Conservation (phyloP, 2,329 filamentous ascomycete species). For the Cryphonectria radicalis region DNA sequence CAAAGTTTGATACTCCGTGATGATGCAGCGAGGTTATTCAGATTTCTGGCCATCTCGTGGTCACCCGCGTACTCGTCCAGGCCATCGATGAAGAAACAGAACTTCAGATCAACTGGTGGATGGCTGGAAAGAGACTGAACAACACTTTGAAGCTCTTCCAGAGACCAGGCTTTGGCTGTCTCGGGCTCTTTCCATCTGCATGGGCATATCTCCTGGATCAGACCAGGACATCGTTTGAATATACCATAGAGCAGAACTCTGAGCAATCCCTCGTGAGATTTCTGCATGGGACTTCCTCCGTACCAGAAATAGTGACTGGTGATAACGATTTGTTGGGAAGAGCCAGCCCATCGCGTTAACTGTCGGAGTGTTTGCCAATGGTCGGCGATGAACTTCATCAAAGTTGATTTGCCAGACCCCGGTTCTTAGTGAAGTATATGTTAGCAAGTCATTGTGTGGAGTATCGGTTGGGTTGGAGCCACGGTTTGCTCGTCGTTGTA, state of each 20-base stretch:
- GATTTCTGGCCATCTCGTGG: not conserved
- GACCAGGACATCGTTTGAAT: constrained; percentile 12
- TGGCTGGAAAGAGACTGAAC: not conserved
- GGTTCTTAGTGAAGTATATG: not conserved
- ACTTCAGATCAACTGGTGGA: not conserved
- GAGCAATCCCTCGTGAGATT: constrained; percentile 18
- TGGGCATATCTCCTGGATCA: not conserved
- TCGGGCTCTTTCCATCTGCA: not conserved
- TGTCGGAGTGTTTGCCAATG: not conserved
- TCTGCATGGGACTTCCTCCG: constrained; percentile 19
- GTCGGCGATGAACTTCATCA: not conserved
- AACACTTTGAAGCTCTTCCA: constrained; percentile 3
- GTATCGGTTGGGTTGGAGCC: not conserved
- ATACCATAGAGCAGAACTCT: constrained; percentile 16
- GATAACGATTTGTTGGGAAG: not conserved
- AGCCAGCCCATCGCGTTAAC: not conserved
- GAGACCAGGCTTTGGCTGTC: not conserved
- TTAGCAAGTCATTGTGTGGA: not conserved
- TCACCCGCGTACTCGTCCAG: constrained; percentile 22
- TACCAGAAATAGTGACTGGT: constrained; percentile 24
- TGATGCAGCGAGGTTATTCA: not conserved
- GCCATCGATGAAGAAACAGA: constrained; percentile 15
- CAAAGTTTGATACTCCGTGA: constrained; percentile 1
- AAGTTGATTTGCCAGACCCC: not conserved
- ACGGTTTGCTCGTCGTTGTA: not conserved